Evolutionary conservation across 73 alveolate species (phyloP).

Genomic region (Uronychia binucleata): DNA sequence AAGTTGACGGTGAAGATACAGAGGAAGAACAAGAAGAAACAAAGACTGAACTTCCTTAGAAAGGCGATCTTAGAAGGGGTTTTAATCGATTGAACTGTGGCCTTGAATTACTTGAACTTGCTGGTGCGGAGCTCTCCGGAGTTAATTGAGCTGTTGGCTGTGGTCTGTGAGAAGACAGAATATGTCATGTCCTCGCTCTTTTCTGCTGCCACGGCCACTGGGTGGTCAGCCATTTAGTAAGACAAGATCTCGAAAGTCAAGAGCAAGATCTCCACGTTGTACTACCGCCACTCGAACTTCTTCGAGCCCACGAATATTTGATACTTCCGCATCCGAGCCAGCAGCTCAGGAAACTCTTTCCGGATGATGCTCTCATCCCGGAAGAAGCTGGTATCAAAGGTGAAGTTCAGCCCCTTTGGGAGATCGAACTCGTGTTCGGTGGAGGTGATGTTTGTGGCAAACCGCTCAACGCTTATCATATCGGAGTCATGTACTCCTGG

Average conservation of each 20-base stretch:
- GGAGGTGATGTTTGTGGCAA: slow-evolving; percentile 23
- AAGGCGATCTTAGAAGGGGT: slow-evolving; percentile 26
- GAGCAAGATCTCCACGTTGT: slow-evolving; percentile 23
- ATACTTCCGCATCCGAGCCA: slow-evolving; percentile 37
- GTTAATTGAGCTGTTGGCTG: slow-evolving; percentile 26
- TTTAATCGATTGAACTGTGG: slow-evolving; percentile 31
- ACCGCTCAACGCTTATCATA: slow-evolving; percentile 13
- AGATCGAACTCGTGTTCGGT: slow-evolving; percentile 50
- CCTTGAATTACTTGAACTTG: slow-evolving; percentile 41
- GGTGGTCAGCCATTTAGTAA: slow-evolving; percentile 32
- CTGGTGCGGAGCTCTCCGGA: slow-evolving; percentile 36
- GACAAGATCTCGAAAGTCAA: slow-evolving; percentile 32
- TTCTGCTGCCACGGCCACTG: slow-evolving; percentile 23
- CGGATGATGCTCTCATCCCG: slow-evolving; percentile 15
- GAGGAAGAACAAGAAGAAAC: slow-evolving; percentile 29
- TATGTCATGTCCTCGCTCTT: slow-evolving; percentile 29
- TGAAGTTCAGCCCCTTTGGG: slow-evolving; percentile 51
- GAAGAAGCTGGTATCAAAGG: slow-evolving; percentile 33
- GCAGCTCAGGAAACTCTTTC: slow-evolving; percentile 42
- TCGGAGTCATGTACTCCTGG: neutral
- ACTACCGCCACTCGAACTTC: slow-evolving; percentile 19
- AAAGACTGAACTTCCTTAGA: slow-evolving; percentile 25
- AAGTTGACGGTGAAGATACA: slow-evolving; percentile 39
- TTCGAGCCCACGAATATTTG: slow-evolving; percentile 16
- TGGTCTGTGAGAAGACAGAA: slow-evolving; percentile 19